A percentile compares a stretch with the other conserved stretches of the same genome.
phyloP scores from a whole-genome alignment of 2,329 filamentous ascomycete genomes.

The Dactylellina sp. region DNA sequence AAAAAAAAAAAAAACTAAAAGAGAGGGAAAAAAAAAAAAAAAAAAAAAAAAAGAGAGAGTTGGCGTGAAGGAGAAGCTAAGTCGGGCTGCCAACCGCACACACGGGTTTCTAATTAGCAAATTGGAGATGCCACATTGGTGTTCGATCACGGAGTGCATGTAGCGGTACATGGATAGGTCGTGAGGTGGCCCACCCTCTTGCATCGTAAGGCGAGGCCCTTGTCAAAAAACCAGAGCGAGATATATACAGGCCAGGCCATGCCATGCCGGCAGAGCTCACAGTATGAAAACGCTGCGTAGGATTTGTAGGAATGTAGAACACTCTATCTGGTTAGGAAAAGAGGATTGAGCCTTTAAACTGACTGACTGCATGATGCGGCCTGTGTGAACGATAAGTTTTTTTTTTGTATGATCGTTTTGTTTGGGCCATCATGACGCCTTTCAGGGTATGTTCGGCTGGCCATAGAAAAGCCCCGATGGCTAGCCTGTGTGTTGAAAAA shows the following conservation, averaged over 20 bases:
- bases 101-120: not conserved
- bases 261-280: not conserved
- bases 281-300: constrained; percentile 5
- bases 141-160: constrained; percentile 24
- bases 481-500: constrained; percentile 26
- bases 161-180: constrained; percentile 20
- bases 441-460: not conserved
- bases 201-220: constrained; percentile 49
- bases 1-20: not conserved
- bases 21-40: not conserved
- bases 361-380: constrained; percentile 20
- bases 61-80: not conserved
- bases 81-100: not conserved
- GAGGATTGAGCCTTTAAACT: no score
- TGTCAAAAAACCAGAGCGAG: constrained; percentile 12
- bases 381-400: constrained; percentile 21
- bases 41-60: no score
- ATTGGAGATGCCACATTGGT: constrained; percentile 26
- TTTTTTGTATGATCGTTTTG: not conserved
- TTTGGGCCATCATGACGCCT: not conserved
- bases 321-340: not conserved
- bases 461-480: not conserved
- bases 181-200: constrained; percentile 17
- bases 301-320: not conserved
- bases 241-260: constrained; percentile 24